These are phyloP conservation scores for Paramecium biaurelia DNA, from an alignment of 73 alveolate genomes.

Conservation along the genomic window DNA sequence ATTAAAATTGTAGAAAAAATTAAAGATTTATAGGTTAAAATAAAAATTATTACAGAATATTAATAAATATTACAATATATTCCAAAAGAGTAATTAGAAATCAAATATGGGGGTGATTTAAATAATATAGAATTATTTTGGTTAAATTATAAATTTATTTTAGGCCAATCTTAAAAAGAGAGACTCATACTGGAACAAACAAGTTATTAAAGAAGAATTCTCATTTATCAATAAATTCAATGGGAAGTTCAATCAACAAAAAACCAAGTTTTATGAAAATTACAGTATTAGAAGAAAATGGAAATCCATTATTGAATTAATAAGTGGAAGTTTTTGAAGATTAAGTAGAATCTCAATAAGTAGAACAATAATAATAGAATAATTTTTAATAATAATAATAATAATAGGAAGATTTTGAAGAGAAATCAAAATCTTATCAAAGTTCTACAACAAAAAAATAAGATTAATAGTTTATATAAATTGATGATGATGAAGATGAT, in stretches of 20 bases:
- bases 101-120: constrained; percentile 37
- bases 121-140: neutral
- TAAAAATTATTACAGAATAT: constrained; percentile 11
- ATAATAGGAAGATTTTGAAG: neutral
- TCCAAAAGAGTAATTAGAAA: constrained; percentile 6
- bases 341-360: neutral
- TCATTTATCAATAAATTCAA: neutral
- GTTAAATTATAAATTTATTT: neutral
- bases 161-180: constrained; percentile 28
- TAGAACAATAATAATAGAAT: neutral
- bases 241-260: neutral
- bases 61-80: neutral
- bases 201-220: neutral
- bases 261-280: constrained; percentile 42
- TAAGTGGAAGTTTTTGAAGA: constrained; percentile 26
- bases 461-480: neutral
- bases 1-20: neutral
- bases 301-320: neutral
- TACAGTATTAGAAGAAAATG: constrained; percentile 51
- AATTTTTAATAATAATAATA: neutral
- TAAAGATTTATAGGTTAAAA: neutral
- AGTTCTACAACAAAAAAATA: constrained; percentile 17
- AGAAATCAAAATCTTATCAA: neutral
- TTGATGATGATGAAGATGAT: constrained; percentile 3
- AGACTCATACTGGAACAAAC: neutral